Evolutionary conservation across 1,139 yeast genomes (phyloP).

Genomic region (Spencermartinsiella ligniputridi): DNA sequence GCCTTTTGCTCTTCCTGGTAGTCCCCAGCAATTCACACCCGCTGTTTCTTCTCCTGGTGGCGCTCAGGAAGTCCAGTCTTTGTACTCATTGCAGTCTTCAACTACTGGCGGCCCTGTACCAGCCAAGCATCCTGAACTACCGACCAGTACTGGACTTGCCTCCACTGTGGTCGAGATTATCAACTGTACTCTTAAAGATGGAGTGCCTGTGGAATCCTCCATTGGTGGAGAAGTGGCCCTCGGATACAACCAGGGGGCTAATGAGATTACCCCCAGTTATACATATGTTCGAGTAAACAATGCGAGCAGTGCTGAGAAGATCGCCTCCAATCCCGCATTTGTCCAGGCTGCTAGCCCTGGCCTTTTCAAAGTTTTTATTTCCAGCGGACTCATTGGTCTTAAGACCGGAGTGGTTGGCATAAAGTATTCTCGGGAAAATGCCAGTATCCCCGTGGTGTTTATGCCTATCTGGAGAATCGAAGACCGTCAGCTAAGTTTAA

Average conservation of each 20-base stretch:
- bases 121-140: conserved; percentile 51
- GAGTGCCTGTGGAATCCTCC: conserved; percentile 52
- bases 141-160: conserved; percentile 56
- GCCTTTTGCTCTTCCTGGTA: conserved; percentile 7
- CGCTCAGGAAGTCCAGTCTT: conserved; percentile 21
- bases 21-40: conserved; percentile 10
- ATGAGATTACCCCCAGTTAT: conserved; percentile 5
- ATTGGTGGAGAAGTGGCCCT: conserved; percentile 78
- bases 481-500: conserved; percentile 75
- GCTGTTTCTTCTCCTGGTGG: conserved; percentile 5
- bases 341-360: conserved; percentile 12
- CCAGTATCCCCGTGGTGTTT: conserved; percentile 57
- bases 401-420: conserved; percentile 49
- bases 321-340: conserved; percentile 20
- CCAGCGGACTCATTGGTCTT: conserved; percentile 12
- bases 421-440: conserved; percentile 51
- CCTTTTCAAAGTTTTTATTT: conserved; percentile 8
- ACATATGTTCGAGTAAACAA: conserved; percentile 17
- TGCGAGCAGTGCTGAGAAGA: conserved; percentile 9
- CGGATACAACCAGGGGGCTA: conserved; percentile 44
- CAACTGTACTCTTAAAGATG: conserved; percentile 68
- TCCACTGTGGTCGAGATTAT: conserved; percentile 79
- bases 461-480: conserved; percentile 90
- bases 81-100: conserved; percentile 22
- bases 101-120: conserved; percentile 12